A percentile compares a stretch with the other conserved stretches of the same genome.
These are phyloP conservation scores for Epichloe festucae DNA, from an alignment of 2,329 filamentous ascomycete genomes.

Conservation along the genomic window DNA sequence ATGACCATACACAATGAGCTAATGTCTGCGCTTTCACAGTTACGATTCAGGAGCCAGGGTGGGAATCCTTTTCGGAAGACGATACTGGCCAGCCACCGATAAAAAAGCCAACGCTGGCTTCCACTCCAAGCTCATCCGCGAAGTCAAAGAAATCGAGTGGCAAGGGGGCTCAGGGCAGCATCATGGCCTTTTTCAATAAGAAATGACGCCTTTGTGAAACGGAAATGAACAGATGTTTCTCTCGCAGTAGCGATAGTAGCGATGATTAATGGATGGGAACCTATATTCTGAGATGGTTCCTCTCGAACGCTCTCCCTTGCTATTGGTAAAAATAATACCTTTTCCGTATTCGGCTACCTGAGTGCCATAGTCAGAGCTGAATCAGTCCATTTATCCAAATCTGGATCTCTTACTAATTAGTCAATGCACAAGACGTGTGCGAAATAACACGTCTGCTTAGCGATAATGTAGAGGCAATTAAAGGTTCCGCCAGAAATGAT, in stretches of 20 bases:
- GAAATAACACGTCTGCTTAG: too few relatives aligned
- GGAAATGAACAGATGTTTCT: background rate
- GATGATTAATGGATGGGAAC: background rate
- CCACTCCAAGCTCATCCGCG: slow-evolving; percentile 31
- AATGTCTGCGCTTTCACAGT: slow-evolving; percentile 37
- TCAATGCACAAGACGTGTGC: too few relatives aligned
- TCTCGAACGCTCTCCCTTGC: too few relatives aligned
- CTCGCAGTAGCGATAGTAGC: background rate
- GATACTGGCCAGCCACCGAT: slow-evolving; percentile 43
- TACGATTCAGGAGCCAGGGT: slow-evolving; percentile 69
- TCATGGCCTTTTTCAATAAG: slow-evolving; percentile 82
- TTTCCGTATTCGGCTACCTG: too few relatives aligned
- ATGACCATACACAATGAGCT: background rate
- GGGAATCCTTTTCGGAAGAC: slow-evolving; percentile 92
- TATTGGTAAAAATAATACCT: too few relatives aligned
- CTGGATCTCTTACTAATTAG: too few relatives aligned
- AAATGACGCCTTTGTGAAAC: slow-evolving; percentile 36
- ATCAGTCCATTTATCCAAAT: too few relatives aligned
- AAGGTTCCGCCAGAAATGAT: too few relatives aligned
- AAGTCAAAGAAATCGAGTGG: slow-evolving; percentile 43
- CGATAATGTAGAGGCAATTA: too few relatives aligned
- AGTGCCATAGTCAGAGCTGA: too few relatives aligned
- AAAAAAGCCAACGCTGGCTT: slow-evolving; percentile 42
- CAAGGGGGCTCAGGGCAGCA: slow-evolving; percentile 60
- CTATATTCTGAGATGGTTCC: background rate